Percentiles rank a stretch among this genome's conserved stretches.
These are phyloP conservation scores for Pleurotus tuoliensis DNA, from an alignment of 768 basidiomycete genomes.

Conservation along the genomic window DNA sequence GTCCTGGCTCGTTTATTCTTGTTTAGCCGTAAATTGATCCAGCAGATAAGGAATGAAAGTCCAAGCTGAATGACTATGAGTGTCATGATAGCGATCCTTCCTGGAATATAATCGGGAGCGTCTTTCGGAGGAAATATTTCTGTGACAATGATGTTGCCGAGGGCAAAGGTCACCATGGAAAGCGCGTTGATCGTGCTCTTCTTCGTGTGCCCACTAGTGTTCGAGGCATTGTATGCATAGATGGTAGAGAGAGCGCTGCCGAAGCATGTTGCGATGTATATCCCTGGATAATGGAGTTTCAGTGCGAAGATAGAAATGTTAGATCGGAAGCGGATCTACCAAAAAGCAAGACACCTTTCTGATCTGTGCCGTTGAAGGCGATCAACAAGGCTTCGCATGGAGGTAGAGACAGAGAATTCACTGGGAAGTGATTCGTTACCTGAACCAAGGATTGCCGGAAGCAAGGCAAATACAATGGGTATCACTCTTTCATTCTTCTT, in stretches of 20 bases:
- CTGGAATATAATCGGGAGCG: conserved; percentile 60
- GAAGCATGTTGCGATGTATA: conserved; percentile 51
- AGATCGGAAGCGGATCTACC: conserved; percentile 26
- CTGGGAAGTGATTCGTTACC: conserved; percentile 27
- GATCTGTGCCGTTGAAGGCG: conserved; percentile 42
- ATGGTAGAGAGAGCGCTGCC: conserved; percentile 56
- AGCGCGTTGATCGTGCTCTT: conserved; percentile 64
- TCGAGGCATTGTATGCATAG: conserved; percentile 63
- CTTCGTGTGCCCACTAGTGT: conserved; percentile 64
- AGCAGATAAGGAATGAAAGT: conserved; percentile 45
- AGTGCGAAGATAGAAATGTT: background rate
- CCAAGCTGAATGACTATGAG: conserved; percentile 49
- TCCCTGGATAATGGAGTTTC: conserved; percentile 27
- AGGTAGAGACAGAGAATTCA: background rate
- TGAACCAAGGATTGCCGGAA: conserved; percentile 56
- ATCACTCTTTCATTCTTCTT: conserved; percentile 60
- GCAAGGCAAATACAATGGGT: conserved; percentile 52
- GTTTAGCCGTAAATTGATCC: conserved; percentile 54
- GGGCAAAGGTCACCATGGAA: conserved; percentile 49
- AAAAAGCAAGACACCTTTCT: conserved; percentile 53
- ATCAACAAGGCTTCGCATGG: conserved; percentile 41
- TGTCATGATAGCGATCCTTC: conserved; percentile 63
- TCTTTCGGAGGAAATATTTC: conserved; percentile 62
- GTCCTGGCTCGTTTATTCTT: conserved; percentile 38
- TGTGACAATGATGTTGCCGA: conserved; percentile 61